These are phyloP conservation scores for Ichthyophthirius multifiliis DNA, from an alignment of 169 alveolate genomes.

Conservation along the genomic window DNA sequence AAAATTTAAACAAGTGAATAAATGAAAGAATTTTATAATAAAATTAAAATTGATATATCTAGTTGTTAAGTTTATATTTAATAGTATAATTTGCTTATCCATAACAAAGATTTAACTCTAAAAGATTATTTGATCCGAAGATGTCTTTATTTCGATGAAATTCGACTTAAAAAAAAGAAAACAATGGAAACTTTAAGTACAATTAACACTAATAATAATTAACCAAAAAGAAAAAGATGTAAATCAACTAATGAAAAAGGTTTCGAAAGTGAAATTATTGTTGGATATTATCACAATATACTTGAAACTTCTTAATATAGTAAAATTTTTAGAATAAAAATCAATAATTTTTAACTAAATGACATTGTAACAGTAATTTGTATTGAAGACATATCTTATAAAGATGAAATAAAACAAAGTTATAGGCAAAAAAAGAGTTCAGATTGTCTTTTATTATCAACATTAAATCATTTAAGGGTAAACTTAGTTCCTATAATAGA, in stretches of 20 bases:
- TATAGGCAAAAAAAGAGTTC: not conserved
- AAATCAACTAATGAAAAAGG: not conserved
- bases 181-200: not conserved
- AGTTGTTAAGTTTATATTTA: not conserved
- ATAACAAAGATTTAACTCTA: not conserved
- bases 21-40: not conserved
- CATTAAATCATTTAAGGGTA: not conserved
- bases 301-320: not conserved
- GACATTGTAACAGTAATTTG: not conserved
- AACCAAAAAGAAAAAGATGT: not conserved
- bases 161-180: not conserved
- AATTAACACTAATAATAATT: too few relatives aligned
- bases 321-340: not conserved
- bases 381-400: not conserved
- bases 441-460: not conserved
- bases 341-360: not conserved
- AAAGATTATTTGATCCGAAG: not conserved
- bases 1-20: not conserved
- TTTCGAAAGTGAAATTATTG: not conserved
- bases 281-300: not conserved
- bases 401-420: not conserved
- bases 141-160: not conserved
- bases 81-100: not conserved
- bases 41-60: not conserved
- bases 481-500: not conserved